These are phyloP conservation scores for Leptographium lundbergii DNA, from an alignment of 2,329 filamentous ascomycete genomes.

Conservation along the genomic window DNA sequence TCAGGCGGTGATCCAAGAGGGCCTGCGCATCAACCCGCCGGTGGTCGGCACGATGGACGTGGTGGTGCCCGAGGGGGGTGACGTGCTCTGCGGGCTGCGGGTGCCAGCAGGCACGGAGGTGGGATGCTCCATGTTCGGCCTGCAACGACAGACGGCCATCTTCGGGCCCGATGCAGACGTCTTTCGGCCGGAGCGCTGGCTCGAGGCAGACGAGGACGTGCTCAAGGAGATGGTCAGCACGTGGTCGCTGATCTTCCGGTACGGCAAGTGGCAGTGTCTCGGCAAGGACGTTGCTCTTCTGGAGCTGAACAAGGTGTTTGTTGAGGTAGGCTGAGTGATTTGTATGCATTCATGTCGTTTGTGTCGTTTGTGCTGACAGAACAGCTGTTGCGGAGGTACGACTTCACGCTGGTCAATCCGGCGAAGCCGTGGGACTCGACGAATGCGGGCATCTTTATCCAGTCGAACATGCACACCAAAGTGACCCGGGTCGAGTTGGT, in stretches of 20 bases:
- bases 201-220: constrained; percentile 10
- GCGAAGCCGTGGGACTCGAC: constrained; percentile 14
- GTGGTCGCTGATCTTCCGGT: constrained; percentile 25
- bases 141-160: constrained; percentile 21
- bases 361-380: not conserved
- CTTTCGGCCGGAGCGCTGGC: constrained; percentile 34
- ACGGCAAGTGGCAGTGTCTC: constrained; percentile 26
- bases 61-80: constrained; percentile 23
- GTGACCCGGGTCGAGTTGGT: constrained; percentile 12
- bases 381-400: constrained; percentile 14
- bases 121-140: constrained; percentile 27
- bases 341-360: too few relatives aligned
- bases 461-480: constrained; percentile 16
- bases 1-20: constrained; percentile 36
- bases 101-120: constrained; percentile 34
- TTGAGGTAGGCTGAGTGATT: constrained; percentile 5
- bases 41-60: constrained; percentile 19
- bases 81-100: constrained; percentile 24
- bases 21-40: constrained; percentile 33
- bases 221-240: constrained; percentile 13
- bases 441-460: constrained; percentile 18
- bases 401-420: constrained; percentile 15
- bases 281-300: constrained; percentile 30
- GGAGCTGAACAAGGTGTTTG: constrained; percentile 25
- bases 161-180: constrained; percentile 25